A percentile compares a stretch with the other conserved stretches of the same genome.
Evolutionary conservation across 176 grass and related monocot species (phyloP).

Genomic region (Musa troglodytarum): DNA sequence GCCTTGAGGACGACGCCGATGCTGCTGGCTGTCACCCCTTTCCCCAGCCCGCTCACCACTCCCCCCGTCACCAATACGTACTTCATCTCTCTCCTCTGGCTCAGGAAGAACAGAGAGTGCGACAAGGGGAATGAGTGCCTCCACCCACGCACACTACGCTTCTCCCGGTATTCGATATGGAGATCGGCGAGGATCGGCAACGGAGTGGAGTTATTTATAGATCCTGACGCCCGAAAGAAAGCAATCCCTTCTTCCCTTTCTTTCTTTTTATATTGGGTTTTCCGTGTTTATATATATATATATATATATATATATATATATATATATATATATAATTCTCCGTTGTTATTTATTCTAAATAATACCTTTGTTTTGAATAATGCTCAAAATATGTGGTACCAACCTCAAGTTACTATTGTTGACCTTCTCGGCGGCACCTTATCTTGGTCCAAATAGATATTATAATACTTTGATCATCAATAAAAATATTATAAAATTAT

Average conservation of each 20-base stretch:
- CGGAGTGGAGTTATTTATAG: neutral
- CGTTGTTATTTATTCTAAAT: no score
- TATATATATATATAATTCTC: no score
- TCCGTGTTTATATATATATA: neutral
- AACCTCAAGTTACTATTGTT: no score
- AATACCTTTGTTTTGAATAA: no score
- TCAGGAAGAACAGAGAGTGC: neutral
- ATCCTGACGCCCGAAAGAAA: neutral
- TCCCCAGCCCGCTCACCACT: conserved; percentile 20
- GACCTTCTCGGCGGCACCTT: no score
- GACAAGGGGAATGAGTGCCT: neutral
- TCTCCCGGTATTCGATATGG: neutral
- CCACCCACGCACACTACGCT: neutral
- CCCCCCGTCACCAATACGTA: conserved; percentile 24
- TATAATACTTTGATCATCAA: no score
- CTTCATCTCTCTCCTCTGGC: conserved; percentile 7
- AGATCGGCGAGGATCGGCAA: neutral
- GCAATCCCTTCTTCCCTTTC: neutral
- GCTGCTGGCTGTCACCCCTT: conserved; percentile 24
- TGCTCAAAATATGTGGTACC: no score
- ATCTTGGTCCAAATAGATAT: no score
- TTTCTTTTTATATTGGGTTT: neutral
- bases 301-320: neutral
- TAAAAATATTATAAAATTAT: no score
- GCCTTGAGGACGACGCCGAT: conserved; percentile 18